These are phyloP conservation scores for Solanum tacnaense DNA, from an alignment of 257 asterid genomes.

Conservation along the genomic window DNA sequence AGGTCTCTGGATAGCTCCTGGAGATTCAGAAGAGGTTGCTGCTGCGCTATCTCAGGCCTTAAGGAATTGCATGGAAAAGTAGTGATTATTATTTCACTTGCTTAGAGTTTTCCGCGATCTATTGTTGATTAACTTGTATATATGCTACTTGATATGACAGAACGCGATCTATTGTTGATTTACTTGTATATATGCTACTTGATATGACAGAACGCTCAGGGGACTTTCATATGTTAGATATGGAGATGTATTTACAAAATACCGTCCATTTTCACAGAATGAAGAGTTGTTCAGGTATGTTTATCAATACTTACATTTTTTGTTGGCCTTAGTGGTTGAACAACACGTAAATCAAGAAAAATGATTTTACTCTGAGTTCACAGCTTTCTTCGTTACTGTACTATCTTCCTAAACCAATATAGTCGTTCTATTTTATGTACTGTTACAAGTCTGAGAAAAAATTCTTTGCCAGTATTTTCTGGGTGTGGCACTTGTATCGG, in stretches of 20 bases:
- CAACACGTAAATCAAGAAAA: neutral
- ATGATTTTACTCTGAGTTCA: slow-evolving; percentile 2
- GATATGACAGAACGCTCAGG: slow-evolving; percentile 66
- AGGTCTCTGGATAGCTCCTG: slow-evolving; percentile 99
- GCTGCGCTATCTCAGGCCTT: slow-evolving; percentile 94
- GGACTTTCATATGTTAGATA: slow-evolving; percentile 79
- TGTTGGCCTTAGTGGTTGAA: neutral
- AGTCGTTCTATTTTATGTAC: neutral
- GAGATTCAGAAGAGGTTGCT: slow-evolving; percentile 97
- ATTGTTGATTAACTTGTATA: slow-evolving; percentile 10
- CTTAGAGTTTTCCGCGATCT: neutral
- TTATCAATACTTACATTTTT: neutral
- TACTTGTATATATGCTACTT: slow-evolving; percentile 10
- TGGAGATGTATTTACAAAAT: slow-evolving; percentile 78
- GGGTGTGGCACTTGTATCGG: neutral
- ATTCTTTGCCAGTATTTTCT: neutral
- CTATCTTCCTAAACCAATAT: neutral
- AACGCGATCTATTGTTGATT: slow-evolving; percentile 1
- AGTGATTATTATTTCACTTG: slow-evolving; percentile 5
- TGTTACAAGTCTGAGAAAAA: neutral
- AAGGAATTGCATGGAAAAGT: slow-evolving; percentile 89
- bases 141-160: slow-evolving; percentile 10
- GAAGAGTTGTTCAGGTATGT: slow-evolving; percentile 83
- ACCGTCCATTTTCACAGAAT: slow-evolving; percentile 66
- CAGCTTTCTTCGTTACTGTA: neutral